Evolutionary conservation across 2,329 filamentous ascomycete genomes (phyloP).

Genomic region (Neurospora sp.): DNA sequence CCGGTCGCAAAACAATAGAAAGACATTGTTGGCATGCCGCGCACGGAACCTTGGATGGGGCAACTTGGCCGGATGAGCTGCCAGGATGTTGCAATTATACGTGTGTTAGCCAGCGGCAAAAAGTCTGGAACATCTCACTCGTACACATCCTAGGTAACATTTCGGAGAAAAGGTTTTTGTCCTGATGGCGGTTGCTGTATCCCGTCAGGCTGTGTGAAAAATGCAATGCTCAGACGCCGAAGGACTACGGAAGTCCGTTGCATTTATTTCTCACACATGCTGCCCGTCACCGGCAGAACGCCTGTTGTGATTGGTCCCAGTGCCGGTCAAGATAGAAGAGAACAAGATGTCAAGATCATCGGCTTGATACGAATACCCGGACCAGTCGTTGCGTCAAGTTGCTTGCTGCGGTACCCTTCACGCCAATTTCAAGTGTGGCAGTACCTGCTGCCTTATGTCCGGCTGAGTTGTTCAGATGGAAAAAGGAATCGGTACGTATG

Average conservation of each 20-base stretch:
- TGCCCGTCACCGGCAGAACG: background rate
- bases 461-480: background rate
- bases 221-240: no score
- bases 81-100: background rate
- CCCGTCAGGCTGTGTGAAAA: background rate
- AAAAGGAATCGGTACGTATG: background rate
- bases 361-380: conserved; percentile 7
- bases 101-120: background rate
- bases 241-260: no score
- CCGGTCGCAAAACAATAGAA: background rate
- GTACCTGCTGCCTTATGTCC: background rate
- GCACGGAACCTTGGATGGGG: background rate
- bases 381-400: background rate
- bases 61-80: background rate
- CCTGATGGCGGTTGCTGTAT: background rate
- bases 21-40: background rate
- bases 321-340: background rate
- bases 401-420: background rate
- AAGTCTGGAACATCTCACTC: background rate
- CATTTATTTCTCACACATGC: no score
- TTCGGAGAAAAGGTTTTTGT: background rate
- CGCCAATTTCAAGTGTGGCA: background rate
- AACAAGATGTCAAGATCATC: background rate
- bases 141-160: background rate
- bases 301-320: background rate